Conservation (phyloP, 345 rosid species). For the Camelina hispida region DNA sequence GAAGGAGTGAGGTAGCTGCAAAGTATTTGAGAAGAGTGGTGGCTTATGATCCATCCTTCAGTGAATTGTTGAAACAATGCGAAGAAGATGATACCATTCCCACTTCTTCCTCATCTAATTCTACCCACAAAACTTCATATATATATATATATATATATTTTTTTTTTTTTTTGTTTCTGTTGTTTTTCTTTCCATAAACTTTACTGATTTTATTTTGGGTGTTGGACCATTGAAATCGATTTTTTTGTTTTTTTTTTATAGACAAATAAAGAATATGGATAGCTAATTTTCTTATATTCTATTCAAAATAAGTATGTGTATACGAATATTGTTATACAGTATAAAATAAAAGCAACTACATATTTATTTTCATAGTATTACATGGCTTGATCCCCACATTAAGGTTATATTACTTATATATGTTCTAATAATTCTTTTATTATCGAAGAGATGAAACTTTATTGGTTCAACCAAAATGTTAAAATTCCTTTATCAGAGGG, state of each 20-base stretch:
- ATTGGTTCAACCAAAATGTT: no score
- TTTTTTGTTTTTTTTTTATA: neutral
- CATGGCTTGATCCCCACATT: neutral
- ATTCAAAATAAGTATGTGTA: neutral
- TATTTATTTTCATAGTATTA: neutral
- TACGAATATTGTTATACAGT: neutral
- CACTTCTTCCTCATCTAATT: slow-evolving; percentile 26
- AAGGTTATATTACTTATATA: no score
- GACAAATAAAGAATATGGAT: neutral
- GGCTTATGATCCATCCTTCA: slow-evolving; percentile 63
- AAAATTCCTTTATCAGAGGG: no score
- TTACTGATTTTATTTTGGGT: neutral
- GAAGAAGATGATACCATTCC: slow-evolving; percentile 53
- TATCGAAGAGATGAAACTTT: no score
- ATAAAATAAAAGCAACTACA: neutral
- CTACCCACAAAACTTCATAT: slow-evolving; percentile 32
- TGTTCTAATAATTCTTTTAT: no score
- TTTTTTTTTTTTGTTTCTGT: neutral
- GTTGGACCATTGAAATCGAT: neutral
- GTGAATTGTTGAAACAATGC: slow-evolving; percentile 58
- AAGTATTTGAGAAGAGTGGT: slow-evolving; percentile 63
- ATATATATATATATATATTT: no score
- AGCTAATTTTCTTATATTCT: neutral
- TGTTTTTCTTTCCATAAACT: neutral
- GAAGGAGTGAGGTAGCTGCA: slow-evolving; percentile 74